Conservation (phyloP, 306 rosid genomes). For the Trifolium repens region DNA sequence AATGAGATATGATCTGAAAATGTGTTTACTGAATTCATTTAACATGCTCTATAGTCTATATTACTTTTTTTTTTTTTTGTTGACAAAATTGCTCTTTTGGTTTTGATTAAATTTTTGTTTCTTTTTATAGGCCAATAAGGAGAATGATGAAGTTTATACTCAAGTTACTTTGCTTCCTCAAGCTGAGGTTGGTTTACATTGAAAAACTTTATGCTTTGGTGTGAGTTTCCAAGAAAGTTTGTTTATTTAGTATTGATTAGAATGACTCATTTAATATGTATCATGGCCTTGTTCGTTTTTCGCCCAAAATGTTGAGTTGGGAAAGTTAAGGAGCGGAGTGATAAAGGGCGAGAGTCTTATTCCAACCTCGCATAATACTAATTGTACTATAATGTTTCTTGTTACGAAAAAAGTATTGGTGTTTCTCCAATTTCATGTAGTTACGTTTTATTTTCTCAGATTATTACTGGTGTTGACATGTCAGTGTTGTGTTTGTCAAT, state of each 20-base stretch:
- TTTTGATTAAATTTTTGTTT: conserved; percentile 23
- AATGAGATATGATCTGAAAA: not conserved
- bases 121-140: conserved; percentile 85
- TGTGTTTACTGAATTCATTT: conserved; percentile 34
- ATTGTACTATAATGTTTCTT: too few species aligned
- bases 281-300: not conserved
- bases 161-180: conserved; percentile 86
- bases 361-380: too few species aligned
- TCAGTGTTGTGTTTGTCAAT: too few species aligned
- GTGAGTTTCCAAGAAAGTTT: conserved; percentile 35
- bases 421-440: too few species aligned
- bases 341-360: not conserved
- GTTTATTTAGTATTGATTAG: not conserved
- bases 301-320: not conserved
- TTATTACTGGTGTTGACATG: too few species aligned
- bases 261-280: not conserved
- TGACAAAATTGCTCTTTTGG: not conserved
- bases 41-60: not conserved
- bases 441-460: too few species aligned
- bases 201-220: conserved; percentile 30
- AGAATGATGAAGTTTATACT: conserved; percentile 95
- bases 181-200: conserved; percentile 68
- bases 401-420: too few species aligned
- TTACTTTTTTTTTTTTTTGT: not conserved
- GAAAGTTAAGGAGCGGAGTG: not conserved